Evolutionary conservation across 202 grass and related monocot genomes (phyloP).

Genomic region (Panicum virgatum): DNA sequence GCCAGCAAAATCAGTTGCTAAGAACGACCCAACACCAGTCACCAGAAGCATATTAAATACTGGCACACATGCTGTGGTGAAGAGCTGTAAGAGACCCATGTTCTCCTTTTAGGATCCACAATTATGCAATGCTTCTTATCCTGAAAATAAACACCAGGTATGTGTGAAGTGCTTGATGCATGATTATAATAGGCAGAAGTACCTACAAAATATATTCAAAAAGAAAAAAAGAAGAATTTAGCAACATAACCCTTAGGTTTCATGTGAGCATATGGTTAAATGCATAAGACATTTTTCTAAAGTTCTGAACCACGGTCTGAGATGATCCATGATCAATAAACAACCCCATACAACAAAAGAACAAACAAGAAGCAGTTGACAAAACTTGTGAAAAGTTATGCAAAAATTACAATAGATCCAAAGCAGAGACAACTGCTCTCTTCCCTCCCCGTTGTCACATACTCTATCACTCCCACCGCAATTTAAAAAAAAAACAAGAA

Average conservation of each 20-base stretch:
- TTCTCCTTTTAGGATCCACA: neutral
- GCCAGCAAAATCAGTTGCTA: slow-evolving; percentile 55
- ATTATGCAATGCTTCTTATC: slow-evolving; percentile 17
- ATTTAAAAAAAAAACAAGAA: slow-evolving; percentile 5
- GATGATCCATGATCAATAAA: neutral
- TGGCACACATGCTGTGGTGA: slow-evolving; percentile 70
- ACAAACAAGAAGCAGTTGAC: neutral
- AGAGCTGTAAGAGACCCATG: slow-evolving; percentile 74
- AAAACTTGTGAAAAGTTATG: neutral
- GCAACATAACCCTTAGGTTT: too few relatives aligned
- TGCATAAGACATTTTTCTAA: neutral
- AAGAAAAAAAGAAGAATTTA: neutral
- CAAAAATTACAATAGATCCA: neutral
- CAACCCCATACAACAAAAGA: neutral
- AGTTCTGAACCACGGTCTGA: neutral
- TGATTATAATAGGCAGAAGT: neutral
- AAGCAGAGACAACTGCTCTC: neutral
- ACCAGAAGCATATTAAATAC: slow-evolving; percentile 81
- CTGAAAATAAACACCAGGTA: slow-evolving; percentile 11
- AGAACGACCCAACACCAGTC: slow-evolving; percentile 75
- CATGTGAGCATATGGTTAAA: neutral
- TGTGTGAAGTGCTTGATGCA: neutral
- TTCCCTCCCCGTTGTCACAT: neutral
- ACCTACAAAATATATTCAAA: neutral
- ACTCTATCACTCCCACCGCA: neutral